Percentiles rank a stretch among this genome's conserved stretches.
Evolutionary conservation across 1,139 yeast genomes (phyloP).

Genomic region (Hemisphaericaspora lyxosophila): DNA sequence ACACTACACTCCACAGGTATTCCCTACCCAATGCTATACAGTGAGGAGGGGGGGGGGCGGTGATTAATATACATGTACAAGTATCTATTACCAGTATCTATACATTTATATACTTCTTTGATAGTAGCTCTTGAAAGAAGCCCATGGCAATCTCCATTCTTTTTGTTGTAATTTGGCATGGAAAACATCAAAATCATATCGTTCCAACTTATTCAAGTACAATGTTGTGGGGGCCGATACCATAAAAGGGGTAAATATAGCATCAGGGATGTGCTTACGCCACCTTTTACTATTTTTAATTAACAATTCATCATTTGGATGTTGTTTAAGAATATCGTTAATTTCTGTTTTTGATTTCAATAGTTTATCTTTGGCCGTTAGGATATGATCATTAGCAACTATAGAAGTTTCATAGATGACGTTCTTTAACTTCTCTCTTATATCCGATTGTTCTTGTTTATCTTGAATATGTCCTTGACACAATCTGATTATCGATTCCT

Average conservation of each 20-base stretch:
- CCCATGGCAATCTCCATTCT: conserved; percentile 77
- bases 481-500: conserved; percentile 59
- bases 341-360: conserved; percentile 36
- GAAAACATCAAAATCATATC: conserved; percentile 62
- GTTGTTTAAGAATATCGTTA: conserved; percentile 20
- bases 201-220: conserved; percentile 61
- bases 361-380: conserved; percentile 63
- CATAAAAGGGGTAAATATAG: conserved; percentile 67
- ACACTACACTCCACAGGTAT: not conserved
- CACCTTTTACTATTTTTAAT: conserved; percentile 35
- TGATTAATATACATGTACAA: too few relatives aligned
- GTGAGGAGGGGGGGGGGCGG: too few relatives aligned
- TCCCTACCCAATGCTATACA: too few relatives aligned
- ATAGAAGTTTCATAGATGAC: conserved; percentile 71
- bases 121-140: conserved; percentile 55
- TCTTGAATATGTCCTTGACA: conserved; percentile 44
- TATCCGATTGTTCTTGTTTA: conserved; percentile 22
- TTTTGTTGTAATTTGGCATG: conserved; percentile 47
- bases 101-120: conserved; percentile 39
- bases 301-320: conserved; percentile 31
- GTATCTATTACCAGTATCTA: too few relatives aligned
- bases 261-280: conserved; percentile 59
- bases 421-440: conserved; percentile 48
- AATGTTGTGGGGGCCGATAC: conserved; percentile 63
- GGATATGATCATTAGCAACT: conserved; percentile 75